A percentile compares a stretch with the other conserved stretches of the same genome.
These are phyloP conservation scores for Theobroma grandiflorum DNA, from an alignment of 441 rosid species.

Conservation along the genomic window DNA sequence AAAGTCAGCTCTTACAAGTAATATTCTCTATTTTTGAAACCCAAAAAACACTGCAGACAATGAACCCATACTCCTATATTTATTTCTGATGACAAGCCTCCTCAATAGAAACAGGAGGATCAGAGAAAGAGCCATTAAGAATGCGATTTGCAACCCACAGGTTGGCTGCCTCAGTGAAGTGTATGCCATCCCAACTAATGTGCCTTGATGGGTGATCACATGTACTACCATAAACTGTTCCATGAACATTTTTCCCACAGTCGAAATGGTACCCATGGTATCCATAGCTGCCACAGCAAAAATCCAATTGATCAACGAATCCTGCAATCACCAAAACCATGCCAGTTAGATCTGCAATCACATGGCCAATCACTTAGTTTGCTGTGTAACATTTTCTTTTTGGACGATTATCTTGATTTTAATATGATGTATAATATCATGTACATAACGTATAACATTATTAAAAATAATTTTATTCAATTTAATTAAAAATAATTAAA, in stretches of 20 bases:
- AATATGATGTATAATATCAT: too few relatives aligned
- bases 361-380: background rate
- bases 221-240: constrained; percentile 36
- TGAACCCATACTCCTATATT: background rate
- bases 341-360: background rate
- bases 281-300: constrained; percentile 46
- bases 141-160: constrained; percentile 37
- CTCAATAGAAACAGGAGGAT: constrained; percentile 30
- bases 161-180: constrained; percentile 49
- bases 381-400: background rate
- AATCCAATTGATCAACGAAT: constrained; percentile 34
- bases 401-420: constrained; percentile 40
- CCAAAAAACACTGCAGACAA: too few relatives aligned
- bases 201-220: constrained; percentile 39
- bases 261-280: constrained; percentile 24
- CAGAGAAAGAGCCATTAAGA: constrained; percentile 37
- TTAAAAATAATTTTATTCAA: too few relatives aligned
- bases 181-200: constrained; percentile 51
- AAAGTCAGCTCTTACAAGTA: too few relatives aligned
- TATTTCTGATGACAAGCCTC: constrained; percentile 17
- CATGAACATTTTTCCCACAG: constrained; percentile 47
- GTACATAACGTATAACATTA: too few relatives aligned
- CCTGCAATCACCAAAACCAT: constrained; percentile 32
- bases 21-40: too few relatives aligned
- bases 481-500: too few relatives aligned